phyloP scores from a whole-genome alignment of 129 eudicot genomes.

The Solidago caesia region DNA sequence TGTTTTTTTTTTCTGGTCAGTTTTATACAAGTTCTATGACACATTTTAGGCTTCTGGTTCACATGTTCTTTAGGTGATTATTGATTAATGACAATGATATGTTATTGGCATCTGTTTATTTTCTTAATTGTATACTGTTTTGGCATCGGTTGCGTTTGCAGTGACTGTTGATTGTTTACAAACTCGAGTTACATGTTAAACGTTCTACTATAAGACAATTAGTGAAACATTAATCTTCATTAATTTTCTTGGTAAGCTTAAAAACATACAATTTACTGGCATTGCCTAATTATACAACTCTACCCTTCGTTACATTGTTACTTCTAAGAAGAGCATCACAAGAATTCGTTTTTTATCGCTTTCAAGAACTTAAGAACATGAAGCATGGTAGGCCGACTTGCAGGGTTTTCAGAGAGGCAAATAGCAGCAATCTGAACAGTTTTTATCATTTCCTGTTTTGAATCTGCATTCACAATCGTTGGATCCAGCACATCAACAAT shows the following conservation, averaged over 20 bases:
- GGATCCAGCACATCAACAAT: slow-evolving; percentile 72
- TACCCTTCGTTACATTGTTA: slow-evolving; percentile 9
- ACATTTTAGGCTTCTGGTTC: slow-evolving; percentile 13
- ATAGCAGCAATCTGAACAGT: slow-evolving; percentile 55
- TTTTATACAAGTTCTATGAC: not conserved
- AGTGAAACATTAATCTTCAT: slow-evolving; percentile 8
- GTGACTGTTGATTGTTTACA: not conserved
- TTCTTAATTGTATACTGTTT: not conserved
- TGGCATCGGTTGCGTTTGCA: not conserved
- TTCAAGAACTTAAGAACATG: slow-evolving; percentile 67
- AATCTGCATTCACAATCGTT: slow-evolving; percentile 53
- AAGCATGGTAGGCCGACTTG: slow-evolving; percentile 64
- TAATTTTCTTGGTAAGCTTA: slow-evolving; percentile 7
- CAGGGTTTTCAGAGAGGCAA: slow-evolving; percentile 64
- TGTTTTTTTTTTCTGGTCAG: not conserved
- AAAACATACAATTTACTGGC: slow-evolving; percentile 5
- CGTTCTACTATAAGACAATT: too few species aligned
- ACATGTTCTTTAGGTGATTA: slow-evolving; percentile 8
- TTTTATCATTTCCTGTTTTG: slow-evolving; percentile 67
- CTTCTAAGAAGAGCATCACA: not conserved
- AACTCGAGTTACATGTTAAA: slow-evolving; percentile 2
- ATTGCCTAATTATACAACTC: slow-evolving; percentile 12
- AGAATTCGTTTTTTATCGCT: slow-evolving; percentile 48
- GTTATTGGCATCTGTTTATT: not conserved
- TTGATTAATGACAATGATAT: not conserved